Conservation (phyloP, 108 stramenopile genomes). For the Conticribra weissflogii region DNA sequence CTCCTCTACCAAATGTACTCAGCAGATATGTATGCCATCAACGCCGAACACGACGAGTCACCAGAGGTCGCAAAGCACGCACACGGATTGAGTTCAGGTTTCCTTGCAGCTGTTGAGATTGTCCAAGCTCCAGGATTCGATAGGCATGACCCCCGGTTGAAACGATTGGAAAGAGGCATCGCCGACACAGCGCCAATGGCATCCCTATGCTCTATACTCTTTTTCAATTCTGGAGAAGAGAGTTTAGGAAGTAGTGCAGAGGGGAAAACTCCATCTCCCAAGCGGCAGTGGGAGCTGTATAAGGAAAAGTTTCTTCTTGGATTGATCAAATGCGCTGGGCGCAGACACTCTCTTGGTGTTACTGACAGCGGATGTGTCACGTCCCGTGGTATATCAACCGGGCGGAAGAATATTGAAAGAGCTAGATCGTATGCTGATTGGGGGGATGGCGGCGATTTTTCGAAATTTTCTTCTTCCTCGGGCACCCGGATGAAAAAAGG, state of each 20-base stretch:
- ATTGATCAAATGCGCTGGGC: conserved; percentile 76
- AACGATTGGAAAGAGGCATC: conserved; percentile 58
- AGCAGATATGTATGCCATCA: conserved; percentile 75
- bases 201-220: conserved; percentile 72
- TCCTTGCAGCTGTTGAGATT: conserved; percentile 68
- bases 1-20: conserved; percentile 71
- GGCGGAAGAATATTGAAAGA: conserved; percentile 38
- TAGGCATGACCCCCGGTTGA: conserved; percentile 18
- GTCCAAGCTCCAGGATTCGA: conserved; percentile 52
- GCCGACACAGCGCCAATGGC: conserved; percentile 84
- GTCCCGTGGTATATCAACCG: conserved; percentile 48
- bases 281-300: conserved; percentile 70
- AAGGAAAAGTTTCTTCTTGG: conserved; percentile 72
- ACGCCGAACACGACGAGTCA: conserved; percentile 67
- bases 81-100: conserved; percentile 61
- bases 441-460: conserved; percentile 42
- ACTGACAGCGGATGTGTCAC: conserved; percentile 70
- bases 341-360: conserved; percentile 69
- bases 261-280: conserved; percentile 45
- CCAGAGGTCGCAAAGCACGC: conserved; percentile 70
- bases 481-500: conserved; percentile 2
- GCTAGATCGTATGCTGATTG: conserved; percentile 71
- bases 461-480: neutral
- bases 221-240: conserved; percentile 69
- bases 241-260: conserved; percentile 15